phyloP scores from a whole-genome alignment of 495 filamentous ascomycete genomes.

The Trichocladium uniseriatum region DNA sequence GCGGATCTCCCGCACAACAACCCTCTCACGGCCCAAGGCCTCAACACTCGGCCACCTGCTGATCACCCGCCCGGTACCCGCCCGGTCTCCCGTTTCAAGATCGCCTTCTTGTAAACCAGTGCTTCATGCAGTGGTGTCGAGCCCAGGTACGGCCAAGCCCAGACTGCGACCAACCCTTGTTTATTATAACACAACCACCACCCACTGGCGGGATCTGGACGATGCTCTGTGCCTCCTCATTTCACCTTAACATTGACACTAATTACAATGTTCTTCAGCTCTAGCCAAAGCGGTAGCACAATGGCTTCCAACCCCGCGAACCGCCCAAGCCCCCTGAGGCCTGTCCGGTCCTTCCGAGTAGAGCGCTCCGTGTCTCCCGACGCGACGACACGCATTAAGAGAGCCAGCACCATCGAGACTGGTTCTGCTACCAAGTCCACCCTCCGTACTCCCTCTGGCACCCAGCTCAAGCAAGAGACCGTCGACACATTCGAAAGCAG shows the following conservation, averaged over 20 bases:
- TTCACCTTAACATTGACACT: not conserved
- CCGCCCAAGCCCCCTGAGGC: constrained; percentile 17
- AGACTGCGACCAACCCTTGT: not conserved
- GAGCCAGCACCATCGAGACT: constrained; percentile 56
- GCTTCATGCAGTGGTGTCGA: constrained; percentile 6
- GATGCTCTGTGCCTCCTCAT: not conserved
- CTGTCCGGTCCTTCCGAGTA: constrained; percentile 21
- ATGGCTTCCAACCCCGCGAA: constrained; percentile 20
- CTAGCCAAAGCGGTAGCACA: constrained; percentile 9
- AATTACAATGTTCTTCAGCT: constrained; percentile 19
- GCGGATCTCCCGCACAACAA: not conserved
- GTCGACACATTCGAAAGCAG: constrained; percentile 45
- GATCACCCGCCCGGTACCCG: constrained; percentile 5
- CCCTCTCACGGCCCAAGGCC: not conserved
- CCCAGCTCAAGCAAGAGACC: constrained; percentile 12
- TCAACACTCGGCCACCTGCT: not conserved
- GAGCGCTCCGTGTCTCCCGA: constrained; percentile 20
- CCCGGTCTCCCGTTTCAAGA: constrained; percentile 13
- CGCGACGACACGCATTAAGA: constrained; percentile 32
- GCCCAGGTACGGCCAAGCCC: constrained; percentile 3
- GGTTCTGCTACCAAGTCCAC: constrained; percentile 26
- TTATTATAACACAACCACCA: not conserved
- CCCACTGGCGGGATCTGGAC: not conserved
- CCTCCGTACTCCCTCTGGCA: constrained; percentile 22
- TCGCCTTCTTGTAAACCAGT: not conserved